phyloP scores from a whole-genome alignment of 768 basidiomycete genomes.

The Hydnomerulius pinastri region DNA sequence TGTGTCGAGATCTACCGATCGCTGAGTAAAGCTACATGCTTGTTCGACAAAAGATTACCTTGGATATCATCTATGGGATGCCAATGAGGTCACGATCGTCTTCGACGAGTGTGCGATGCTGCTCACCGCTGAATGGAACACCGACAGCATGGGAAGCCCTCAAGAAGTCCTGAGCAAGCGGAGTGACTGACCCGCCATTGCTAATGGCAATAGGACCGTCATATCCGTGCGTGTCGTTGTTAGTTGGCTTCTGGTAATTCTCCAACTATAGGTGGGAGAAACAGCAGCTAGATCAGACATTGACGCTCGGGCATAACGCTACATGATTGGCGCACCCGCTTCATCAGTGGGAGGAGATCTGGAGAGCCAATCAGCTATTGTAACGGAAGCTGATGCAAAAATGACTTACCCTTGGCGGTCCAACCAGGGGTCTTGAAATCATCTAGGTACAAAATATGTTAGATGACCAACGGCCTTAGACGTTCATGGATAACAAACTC shows the following conservation, averaged over 20 bases:
- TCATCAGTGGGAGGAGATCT: constrained; percentile 75
- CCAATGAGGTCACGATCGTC: neutral
- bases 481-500: constrained; percentile 43
- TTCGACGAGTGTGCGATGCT: too few species aligned
- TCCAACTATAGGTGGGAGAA: constrained; percentile 47
- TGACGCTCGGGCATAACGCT: neutral
- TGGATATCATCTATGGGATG: constrained; percentile 58
- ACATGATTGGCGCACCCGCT: constrained; percentile 42
- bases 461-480: neutral
- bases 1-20: constrained; percentile 50
- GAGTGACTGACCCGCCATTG: constrained; percentile 65
- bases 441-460: constrained; percentile 38
- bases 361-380: constrained; percentile 3
- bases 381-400: neutral
- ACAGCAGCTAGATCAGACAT: neutral
- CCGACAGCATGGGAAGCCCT: constrained; percentile 61
- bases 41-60: constrained; percentile 29
- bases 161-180: constrained; percentile 70
- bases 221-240: constrained; percentile 69
- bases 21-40: neutral
- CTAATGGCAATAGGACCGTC: constrained; percentile 75
- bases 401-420: constrained; percentile 58
- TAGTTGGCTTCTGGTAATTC: constrained; percentile 74
- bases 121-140: constrained; percentile 64
- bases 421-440: constrained; percentile 74